These are phyloP conservation scores for Blastosporella zonata DNA, from an alignment of 1,284 basidiomycete species.

Conservation along the genomic window DNA sequence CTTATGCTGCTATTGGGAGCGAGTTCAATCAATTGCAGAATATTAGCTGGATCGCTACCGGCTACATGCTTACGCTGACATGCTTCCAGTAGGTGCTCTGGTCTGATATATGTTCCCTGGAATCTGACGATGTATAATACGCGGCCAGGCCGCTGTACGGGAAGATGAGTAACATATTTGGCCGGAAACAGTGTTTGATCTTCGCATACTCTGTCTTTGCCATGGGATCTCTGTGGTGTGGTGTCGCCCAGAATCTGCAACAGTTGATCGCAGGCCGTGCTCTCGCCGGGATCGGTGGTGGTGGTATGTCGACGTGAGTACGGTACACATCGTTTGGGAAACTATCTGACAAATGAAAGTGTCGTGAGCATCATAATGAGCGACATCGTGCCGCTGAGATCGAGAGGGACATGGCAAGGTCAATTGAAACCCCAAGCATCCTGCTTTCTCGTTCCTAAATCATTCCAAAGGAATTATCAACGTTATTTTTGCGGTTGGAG, in stretches of 20 bases:
- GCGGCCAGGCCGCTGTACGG: constrained; percentile 51
- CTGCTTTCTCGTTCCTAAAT: neutral
- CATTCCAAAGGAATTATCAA: constrained; percentile 43
- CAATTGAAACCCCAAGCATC: neutral
- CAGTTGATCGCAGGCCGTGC: constrained; percentile 53
- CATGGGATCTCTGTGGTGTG: constrained; percentile 50
- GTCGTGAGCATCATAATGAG: constrained; percentile 60
- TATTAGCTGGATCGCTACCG: constrained; percentile 61
- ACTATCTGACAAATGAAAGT: constrained; percentile 26
- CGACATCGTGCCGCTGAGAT: constrained; percentile 54
- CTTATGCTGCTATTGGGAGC: constrained; percentile 57
- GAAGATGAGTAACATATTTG: constrained; percentile 62
- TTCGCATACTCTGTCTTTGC: constrained; percentile 53
- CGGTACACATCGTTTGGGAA: neutral
- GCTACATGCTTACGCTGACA: constrained; percentile 55
- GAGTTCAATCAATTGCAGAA: constrained; percentile 58
- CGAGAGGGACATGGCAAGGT: constrained; percentile 62
- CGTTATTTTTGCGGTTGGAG: constrained; percentile 51
- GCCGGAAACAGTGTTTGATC: constrained; percentile 52
- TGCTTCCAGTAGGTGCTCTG: constrained; percentile 52
- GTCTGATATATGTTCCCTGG: neutral
- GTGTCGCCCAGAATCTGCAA: constrained; percentile 48
- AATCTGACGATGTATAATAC: neutral
- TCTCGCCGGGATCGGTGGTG: constrained; percentile 56
- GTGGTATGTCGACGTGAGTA: constrained; percentile 52